These are phyloP conservation scores for Clitoria ternatea DNA, from an alignment of 306 rosid species.

Conservation along the genomic window DNA sequence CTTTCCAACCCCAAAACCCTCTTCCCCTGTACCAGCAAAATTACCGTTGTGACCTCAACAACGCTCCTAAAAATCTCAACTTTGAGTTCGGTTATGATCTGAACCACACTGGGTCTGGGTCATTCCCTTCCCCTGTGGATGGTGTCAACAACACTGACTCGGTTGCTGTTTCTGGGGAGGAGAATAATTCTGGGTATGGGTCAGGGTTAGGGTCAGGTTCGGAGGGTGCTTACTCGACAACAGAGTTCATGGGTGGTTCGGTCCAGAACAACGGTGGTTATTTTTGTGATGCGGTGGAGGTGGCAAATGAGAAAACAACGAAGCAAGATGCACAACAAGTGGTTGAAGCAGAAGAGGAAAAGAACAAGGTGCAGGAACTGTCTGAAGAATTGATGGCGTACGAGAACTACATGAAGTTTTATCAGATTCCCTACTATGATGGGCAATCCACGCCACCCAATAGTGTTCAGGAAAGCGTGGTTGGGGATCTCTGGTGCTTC, in stretches of 20 bases:
- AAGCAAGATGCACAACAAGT: neutral
- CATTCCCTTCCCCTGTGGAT: conserved; percentile 16
- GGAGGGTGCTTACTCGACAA: conserved; percentile 31
- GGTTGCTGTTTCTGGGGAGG: conserved; percentile 26
- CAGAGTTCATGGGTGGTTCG: conserved; percentile 20
- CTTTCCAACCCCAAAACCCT: neutral
- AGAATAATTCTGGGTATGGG: conserved; percentile 28
- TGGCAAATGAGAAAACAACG: conserved; percentile 20
- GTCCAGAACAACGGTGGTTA: neutral
- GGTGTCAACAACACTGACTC: conserved; percentile 20
- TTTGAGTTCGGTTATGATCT: conserved; percentile 54
- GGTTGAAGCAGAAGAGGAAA: conserved; percentile 23
- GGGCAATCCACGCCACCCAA: conserved; percentile 51
- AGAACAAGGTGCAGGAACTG: conserved; percentile 55
- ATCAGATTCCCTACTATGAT: conserved; percentile 78
- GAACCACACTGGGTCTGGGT: conserved; percentile 38
- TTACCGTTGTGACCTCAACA: neutral
- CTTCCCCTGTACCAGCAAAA: conserved; percentile 20
- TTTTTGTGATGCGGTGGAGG: neutral
- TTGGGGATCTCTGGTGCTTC: conserved; percentile 82
- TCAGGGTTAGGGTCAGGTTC: conserved; percentile 13
- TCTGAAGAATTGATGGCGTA: conserved; percentile 85
- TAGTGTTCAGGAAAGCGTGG: conserved; percentile 47
- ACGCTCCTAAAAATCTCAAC: conserved; percentile 26
- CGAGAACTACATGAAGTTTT: conserved; percentile 78